phyloP scores from a whole-genome alignment of 176 grass and related monocot species.

The Puya raimondii region DNA sequence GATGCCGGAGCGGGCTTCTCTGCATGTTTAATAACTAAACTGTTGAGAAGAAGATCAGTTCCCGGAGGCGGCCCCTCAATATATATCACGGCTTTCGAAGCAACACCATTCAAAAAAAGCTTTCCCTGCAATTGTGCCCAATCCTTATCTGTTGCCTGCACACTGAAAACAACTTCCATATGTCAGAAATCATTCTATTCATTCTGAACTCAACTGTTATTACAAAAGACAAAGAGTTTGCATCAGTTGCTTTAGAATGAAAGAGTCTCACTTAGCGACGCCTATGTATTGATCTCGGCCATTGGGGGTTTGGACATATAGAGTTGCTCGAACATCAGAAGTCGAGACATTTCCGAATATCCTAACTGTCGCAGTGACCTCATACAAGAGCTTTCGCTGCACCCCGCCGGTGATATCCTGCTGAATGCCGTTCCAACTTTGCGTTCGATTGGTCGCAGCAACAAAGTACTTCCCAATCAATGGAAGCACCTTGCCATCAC shows the following conservation, averaged over 20 bases:
- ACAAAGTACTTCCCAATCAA: conserved; percentile 64
- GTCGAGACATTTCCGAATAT: conserved; percentile 26
- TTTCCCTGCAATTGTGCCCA: conserved; percentile 78
- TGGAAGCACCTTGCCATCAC: conserved; percentile 56
- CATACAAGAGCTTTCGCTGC: conserved; percentile 64
- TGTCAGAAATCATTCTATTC: background rate
- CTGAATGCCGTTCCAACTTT: conserved; percentile 66
- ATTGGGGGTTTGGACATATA: conserved; percentile 44
- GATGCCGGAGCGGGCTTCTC: conserved; percentile 41
- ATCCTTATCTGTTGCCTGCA: conserved; percentile 56
- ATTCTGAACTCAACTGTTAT: background rate
- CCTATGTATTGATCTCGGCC: conserved; percentile 74
- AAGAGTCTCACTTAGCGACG: conserved; percentile 44
- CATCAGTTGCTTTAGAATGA: background rate
- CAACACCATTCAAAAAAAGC: conserved; percentile 55
- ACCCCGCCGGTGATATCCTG: conserved; percentile 68
- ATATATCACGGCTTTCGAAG: conserved; percentile 62
- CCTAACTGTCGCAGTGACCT: conserved; percentile 46
- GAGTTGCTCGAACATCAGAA: conserved; percentile 51
- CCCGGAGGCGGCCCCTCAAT: conserved; percentile 57
- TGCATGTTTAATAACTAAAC: conserved; percentile 66
- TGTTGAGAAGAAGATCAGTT: conserved; percentile 67
- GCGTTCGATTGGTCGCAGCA: conserved; percentile 51
- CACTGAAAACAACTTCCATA: conserved; percentile 14
- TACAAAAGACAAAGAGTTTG: background rate